Evolutionary conservation across 441 rosid genomes (phyloP).

Genomic region (Syzygium syzygioides): DNA sequence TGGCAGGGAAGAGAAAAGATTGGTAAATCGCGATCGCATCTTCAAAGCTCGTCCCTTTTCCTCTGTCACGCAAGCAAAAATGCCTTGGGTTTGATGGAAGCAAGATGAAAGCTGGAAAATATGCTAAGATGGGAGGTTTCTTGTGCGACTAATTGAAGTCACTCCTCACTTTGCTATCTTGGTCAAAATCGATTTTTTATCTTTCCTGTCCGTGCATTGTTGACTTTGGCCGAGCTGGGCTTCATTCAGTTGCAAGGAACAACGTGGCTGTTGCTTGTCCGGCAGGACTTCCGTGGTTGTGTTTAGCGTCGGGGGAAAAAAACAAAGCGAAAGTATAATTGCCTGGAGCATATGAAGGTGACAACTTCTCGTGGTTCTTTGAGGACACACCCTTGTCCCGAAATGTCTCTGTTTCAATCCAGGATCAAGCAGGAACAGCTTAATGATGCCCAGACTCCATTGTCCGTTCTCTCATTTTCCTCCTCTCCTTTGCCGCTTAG

Average conservation of each 20-base stretch:
- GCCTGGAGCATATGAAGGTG: conserved; percentile 14
- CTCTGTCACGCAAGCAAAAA: background rate
- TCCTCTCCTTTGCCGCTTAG: conserved; percentile 28
- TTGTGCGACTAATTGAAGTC: background rate
- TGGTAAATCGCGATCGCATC: background rate
- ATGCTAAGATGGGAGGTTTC: background rate
- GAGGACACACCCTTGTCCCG: conserved; percentile 23
- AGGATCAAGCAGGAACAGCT: conserved; percentile 14
- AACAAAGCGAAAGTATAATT: background rate
- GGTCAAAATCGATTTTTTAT: conserved; percentile 9
- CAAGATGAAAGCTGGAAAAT: background rate
- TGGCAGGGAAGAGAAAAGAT: background rate
- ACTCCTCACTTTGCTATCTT: conserved; percentile 17
- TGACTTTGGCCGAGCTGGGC: conserved; percentile 18
- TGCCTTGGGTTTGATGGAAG: conserved; percentile 1
- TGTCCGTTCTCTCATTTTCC: conserved; percentile 21
- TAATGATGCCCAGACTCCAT: conserved; percentile 17
- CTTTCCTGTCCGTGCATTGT: background rate
- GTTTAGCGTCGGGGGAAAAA: conserved; percentile 19
- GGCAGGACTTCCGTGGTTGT: conserved; percentile 16
- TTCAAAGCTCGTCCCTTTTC: background rate
- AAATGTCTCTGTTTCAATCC: conserved; percentile 39
- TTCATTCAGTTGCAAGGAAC: conserved; percentile 25
- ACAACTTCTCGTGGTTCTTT: background rate
- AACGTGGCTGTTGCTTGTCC: conserved; percentile 27